These are phyloP conservation scores for Penicillium hordei DNA, from an alignment of 2,329 filamentous ascomycete species.

Conservation along the genomic window DNA sequence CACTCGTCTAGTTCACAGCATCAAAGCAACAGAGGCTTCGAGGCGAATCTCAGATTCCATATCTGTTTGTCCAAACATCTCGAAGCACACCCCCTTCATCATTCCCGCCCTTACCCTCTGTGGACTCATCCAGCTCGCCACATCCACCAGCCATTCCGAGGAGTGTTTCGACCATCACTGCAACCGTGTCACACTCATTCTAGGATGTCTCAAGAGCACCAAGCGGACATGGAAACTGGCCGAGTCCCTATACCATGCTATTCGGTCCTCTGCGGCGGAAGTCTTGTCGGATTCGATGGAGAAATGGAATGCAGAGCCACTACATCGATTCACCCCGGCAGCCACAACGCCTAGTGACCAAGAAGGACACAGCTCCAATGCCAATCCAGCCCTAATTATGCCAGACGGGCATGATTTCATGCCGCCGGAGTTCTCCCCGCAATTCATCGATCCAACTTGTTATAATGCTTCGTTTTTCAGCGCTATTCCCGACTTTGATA, in stretches of 20 bases:
- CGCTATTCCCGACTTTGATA: conserved; percentile 29
- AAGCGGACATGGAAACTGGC: conserved; percentile 34
- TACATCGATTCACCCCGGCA: conserved; percentile 24
- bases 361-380: conserved; percentile 16
- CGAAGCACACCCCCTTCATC: conserved; percentile 35
- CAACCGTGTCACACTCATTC: conserved; percentile 38
- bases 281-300: conserved; percentile 30
- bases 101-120: conserved; percentile 32
- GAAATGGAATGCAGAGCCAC: conserved; percentile 29
- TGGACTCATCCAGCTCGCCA: conserved; percentile 38
- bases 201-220: conserved; percentile 36
- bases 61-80: conserved; percentile 34
- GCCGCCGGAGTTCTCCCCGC: conserved; percentile 27
- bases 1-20: conserved; percentile 36
- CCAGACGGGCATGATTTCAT: conserved; percentile 29
- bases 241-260: conserved; percentile 28
- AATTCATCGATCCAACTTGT: conserved; percentile 34
- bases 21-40: conserved; percentile 39
- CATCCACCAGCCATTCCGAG: conserved; percentile 33
- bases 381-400: conserved; percentile 15
- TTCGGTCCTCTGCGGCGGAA: conserved; percentile 32
- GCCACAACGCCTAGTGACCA: conserved; percentile 20
- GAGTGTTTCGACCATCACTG: conserved; percentile 42
- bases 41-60: conserved; percentile 34
- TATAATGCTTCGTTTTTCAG: conserved; percentile 33